A percentile compares a stretch with the other conserved stretches of the same genome.
These are phyloP conservation scores for Globisporangium canariense DNA, from an alignment of 352 stramenopile genomes.

Conservation along the genomic window DNA sequence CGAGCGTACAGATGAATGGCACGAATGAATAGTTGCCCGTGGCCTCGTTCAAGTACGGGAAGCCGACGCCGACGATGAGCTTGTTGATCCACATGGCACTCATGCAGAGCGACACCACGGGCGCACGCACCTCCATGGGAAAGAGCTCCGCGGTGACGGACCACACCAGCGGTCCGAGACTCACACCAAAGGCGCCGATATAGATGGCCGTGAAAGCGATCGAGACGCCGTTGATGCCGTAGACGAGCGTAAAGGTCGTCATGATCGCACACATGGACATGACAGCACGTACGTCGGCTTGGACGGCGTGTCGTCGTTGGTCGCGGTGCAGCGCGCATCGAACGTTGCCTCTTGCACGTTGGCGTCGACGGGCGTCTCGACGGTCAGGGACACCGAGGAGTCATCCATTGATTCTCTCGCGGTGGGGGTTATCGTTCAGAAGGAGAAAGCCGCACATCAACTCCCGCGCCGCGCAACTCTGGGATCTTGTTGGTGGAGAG, in stretches of 20 bases:
- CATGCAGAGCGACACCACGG: conserved; percentile 36
- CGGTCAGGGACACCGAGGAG: background rate
- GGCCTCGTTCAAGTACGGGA: conserved; percentile 33
- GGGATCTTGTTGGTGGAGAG: no score
- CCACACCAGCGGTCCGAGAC: conserved; percentile 46
- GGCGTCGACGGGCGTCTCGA: background rate
- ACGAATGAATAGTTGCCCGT: conserved; percentile 3
- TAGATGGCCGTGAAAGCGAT: conserved; percentile 51
- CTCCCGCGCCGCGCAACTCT: no score
- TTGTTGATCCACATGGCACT: conserved; percentile 40
- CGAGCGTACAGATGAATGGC: conserved; percentile 34
- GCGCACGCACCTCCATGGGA: conserved; percentile 27
- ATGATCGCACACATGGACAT: conserved; percentile 50
- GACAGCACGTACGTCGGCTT: background rate
- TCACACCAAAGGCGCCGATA: conserved; percentile 38
- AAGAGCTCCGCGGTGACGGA: conserved; percentile 31
- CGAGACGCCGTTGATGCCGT: conserved; percentile 30
- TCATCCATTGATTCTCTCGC: conserved; percentile 1
- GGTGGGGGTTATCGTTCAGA: background rate
- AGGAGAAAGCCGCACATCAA: no score
- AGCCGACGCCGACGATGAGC: conserved; percentile 40
- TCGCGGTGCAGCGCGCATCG: background rate
- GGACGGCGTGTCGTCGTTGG: no score
- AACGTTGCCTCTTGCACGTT: background rate
- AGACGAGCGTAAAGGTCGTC: conserved; percentile 45